Evolutionary conservation across 768 basidiomycete genomes (phyloP).

Genomic region (Boletus barrowsii): DNA sequence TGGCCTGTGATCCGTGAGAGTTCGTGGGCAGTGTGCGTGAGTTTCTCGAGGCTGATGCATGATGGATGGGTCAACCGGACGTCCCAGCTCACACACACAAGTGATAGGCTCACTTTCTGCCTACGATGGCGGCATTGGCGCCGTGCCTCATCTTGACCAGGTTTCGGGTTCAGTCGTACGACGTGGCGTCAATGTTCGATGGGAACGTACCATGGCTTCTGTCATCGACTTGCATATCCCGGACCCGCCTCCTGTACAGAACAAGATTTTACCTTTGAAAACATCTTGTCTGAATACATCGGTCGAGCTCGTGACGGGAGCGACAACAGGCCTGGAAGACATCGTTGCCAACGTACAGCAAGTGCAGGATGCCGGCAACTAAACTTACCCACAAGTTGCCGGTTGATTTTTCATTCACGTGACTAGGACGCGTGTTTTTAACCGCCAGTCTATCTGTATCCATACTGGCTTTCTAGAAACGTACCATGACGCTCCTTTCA

Average conservation of each 20-base stretch:
- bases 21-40: slow-evolving; percentile 65
- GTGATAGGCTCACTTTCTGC: slow-evolving; percentile 65
- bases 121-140: slow-evolving; percentile 76
- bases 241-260: slow-evolving; percentile 89
- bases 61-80: neutral
- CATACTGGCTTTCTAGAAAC: neutral
- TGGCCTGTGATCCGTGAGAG: slow-evolving; percentile 68
- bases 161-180: neutral
- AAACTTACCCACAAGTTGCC: no score
- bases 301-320: slow-evolving; percentile 51
- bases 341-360: no score
- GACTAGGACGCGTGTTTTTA: slow-evolving; percentile 8
- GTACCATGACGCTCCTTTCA: slow-evolving; percentile 21
- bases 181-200: neutral
- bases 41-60: slow-evolving; percentile 58
- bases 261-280: slow-evolving; percentile 87
- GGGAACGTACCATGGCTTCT: slow-evolving; percentile 63
- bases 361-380: no score
- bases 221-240: slow-evolving; percentile 93
- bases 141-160: slow-evolving; percentile 73
- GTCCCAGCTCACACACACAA: neutral
- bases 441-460: neutral
- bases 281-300: slow-evolving; percentile 73
- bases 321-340: slow-evolving; percentile 41
- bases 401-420: slow-evolving; percentile 18